Evolutionary conservation across 1,139 yeast genomes (phyloP).

Genomic region (Kodamaea alishanica): DNA sequence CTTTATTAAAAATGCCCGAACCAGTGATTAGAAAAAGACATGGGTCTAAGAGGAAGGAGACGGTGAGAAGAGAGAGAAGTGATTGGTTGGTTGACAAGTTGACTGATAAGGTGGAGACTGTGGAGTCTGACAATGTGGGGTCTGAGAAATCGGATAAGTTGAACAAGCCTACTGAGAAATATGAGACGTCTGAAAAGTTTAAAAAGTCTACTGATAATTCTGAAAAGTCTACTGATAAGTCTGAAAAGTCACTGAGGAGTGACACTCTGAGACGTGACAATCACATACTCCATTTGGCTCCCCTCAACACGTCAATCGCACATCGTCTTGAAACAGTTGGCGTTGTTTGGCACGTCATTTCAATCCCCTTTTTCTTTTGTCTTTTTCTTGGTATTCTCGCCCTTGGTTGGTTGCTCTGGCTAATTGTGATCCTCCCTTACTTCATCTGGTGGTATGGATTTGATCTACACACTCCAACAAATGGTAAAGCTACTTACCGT

Average conservation of each 20-base stretch:
- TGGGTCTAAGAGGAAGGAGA: no score
- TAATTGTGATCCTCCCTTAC: conserved; percentile 50
- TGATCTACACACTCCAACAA: conserved; percentile 62
- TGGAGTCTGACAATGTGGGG: no score
- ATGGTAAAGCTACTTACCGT: conserved; percentile 64
- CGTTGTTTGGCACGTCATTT: conserved; percentile 72
- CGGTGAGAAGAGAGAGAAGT: no score
- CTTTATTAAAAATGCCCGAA: no score
- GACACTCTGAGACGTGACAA: neutral
- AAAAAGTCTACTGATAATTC: no score
- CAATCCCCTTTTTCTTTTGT: conserved; percentile 59
- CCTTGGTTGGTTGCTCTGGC: conserved; percentile 72
- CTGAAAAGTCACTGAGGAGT: conserved; percentile 1
- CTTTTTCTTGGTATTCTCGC: conserved; percentile 53
- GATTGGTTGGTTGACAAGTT: no score
- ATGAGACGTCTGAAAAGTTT: no score
- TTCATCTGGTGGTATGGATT: conserved; percentile 57
- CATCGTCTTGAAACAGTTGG: conserved; percentile 68
- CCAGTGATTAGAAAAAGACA: conserved; percentile 2
- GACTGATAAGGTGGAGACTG: no score
- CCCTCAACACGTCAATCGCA: conserved; percentile 51
- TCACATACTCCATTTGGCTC: conserved; percentile 50
- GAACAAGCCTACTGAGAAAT: no score
- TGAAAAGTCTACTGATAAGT: no score
- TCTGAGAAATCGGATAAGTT: no score